Percentiles rank a stretch among this genome's conserved stretches.
phyloP scores from a whole-genome alignment of 768 basidiomycete genomes.

The Hygrophorus pudorinus region DNA sequence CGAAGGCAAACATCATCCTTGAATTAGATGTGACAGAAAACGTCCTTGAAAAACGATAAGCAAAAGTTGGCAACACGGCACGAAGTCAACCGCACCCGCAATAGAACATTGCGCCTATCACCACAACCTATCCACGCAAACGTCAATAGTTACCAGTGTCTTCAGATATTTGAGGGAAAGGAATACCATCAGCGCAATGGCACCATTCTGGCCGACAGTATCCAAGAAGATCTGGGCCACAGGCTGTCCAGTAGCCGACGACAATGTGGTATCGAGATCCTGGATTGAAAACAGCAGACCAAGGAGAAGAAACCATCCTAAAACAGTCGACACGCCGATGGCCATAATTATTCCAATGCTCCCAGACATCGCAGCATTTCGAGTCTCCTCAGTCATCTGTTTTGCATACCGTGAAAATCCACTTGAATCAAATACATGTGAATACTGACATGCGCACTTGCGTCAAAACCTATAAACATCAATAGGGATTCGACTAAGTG shows the following conservation, averaged over 20 bases:
- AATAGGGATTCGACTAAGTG: background rate
- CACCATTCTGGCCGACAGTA: constrained; percentile 63
- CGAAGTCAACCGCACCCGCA: constrained; percentile 38
- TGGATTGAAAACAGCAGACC: constrained; percentile 73
- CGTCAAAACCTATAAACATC: constrained; percentile 49
- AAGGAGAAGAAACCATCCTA: constrained; percentile 69
- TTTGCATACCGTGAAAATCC: background rate
- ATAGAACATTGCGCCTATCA: constrained; percentile 67
- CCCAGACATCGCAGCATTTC: constrained; percentile 56
- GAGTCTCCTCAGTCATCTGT: constrained; percentile 75
- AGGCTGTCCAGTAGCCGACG: constrained; percentile 50
- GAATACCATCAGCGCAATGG: constrained; percentile 61
- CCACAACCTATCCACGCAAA: constrained; percentile 34
- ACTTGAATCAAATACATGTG: background rate
- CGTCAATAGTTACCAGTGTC: background rate
- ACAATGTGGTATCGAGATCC: constrained; percentile 46
- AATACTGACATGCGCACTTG: constrained; percentile 51
- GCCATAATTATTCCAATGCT: constrained; percentile 61
- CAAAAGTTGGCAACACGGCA: background rate
- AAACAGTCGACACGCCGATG: constrained; percentile 59
- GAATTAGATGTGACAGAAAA: constrained; percentile 75
- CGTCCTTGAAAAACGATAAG: constrained; percentile 28
- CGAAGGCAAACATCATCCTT: constrained; percentile 78
- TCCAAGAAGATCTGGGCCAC: constrained; percentile 75
- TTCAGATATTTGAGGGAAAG: background rate